Base-by-base conservation (phyloP, 1,284 basidiomycete genomes). In the Sphaerobolus stellatus region DNA sequence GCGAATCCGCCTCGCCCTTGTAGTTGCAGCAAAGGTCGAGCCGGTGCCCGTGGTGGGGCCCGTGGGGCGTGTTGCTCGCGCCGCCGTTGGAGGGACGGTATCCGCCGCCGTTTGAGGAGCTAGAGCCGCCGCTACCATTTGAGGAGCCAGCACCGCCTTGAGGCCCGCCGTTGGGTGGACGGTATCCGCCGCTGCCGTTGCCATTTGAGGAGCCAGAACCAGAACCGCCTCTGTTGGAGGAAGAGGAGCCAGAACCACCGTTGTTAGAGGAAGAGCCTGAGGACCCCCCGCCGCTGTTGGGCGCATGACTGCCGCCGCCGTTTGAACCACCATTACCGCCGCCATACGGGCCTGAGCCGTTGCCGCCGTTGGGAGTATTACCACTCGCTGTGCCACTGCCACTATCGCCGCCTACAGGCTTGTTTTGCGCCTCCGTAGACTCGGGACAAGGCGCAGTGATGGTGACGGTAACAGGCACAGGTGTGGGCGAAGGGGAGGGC, bases 11-110 rank as follows among this genome's bases (percentile, higher is more conserved):
- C 24, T 52, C 27, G 31, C 50, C 50, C 34, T 44, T 29, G 50
- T 25, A 24, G n/a, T 52, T 45, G 50, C 50, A 52, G 31, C 50
- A 52, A 20, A 52, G 43, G 16, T 30, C 22, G 40, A 52, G n/a
- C 22, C 36, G 7, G n/a, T 7, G 36, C 36, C 22, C 5, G 3
- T 7, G 22, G n/a, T 16, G n/a, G 36, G n/a, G 36, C 36, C 36
- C 4, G n/a, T 7, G 7, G n/a, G n/a, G 22, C 22, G n/a, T 16
- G 4, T 7, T n/a, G 5, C 36, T 3, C 22, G 5, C n/a, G 36
- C n/a, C n/a, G n/a, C n/a, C n/a, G n/a, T n/a, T n/a, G n/a, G 22
- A 5, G n/a, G 36, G 36, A 38, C 36, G n/a, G 36, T 38, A 22
- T 38, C 22, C 36, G 7, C 22, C 7, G 36, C 36, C 22, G 7